Percentiles rank a stretch among this genome's conserved stretches.
These are phyloP conservation scores for Cryptosporidium bovis DNA, from an alignment of 169 alveolate species.

Conservation along the genomic window DNA sequence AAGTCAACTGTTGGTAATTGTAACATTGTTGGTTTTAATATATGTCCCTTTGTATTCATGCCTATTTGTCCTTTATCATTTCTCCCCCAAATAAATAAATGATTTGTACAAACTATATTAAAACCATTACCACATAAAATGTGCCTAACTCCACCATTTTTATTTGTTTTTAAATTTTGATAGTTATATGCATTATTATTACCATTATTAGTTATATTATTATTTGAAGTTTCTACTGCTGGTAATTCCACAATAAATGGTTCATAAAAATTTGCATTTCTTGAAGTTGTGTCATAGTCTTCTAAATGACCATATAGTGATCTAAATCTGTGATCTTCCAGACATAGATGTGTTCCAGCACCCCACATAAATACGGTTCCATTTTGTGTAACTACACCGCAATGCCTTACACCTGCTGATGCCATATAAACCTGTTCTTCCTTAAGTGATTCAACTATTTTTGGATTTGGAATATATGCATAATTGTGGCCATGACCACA, in stretches of 20 bases:
- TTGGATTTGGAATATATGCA: conserved; percentile 54
- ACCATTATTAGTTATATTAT: not conserved
- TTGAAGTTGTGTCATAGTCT: conserved; percentile 28
- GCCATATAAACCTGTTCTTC: conserved; percentile 74
- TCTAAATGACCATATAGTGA: conserved; percentile 24
- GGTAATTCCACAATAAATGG: conserved; percentile 64
- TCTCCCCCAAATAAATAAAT: conserved; percentile 70
- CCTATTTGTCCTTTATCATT: conserved; percentile 74
- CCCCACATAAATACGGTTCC: conserved; percentile 75
- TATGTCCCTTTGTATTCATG: conserved; percentile 37
- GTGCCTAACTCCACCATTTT: conserved; percentile 66
- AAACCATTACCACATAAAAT: conserved; percentile 71
- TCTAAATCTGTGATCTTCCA: conserved; percentile 56
- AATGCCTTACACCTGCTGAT: conserved; percentile 64
- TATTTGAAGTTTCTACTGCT: not conserved
- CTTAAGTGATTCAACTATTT: conserved; percentile 43
- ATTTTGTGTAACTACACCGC: conserved; percentile 73
- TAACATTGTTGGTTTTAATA: conserved; percentile 43
- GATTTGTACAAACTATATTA: conserved; percentile 54
- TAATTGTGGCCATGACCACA: conserved; percentile 70
- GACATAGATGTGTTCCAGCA: conserved; percentile 64
- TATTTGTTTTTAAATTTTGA: conserved; percentile 1
- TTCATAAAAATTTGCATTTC: conserved; percentile 55
- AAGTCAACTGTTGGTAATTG: conserved; percentile 54
- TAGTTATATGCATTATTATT: not conserved